These are phyloP conservation scores for Alternaria arborescens DNA, from an alignment of 2,329 filamentous ascomycete genomes.

Conservation along the genomic window DNA sequence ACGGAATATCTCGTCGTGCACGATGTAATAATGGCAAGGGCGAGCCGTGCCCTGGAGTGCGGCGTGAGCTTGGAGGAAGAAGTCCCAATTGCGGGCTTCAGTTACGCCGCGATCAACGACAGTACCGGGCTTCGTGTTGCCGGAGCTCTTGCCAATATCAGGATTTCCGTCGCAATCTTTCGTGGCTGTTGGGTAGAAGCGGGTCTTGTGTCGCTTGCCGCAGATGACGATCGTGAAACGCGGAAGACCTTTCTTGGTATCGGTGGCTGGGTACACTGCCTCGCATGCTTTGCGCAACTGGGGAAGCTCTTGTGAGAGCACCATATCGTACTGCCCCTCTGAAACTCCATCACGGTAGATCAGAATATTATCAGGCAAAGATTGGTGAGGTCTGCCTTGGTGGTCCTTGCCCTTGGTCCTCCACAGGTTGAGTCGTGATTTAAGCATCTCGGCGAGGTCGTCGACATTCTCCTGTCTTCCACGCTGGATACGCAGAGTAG, in stretches of 20 bases:
- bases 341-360: slow-evolving; percentile 90
- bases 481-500: slow-evolving; percentile 70
- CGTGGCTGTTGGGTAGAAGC: slow-evolving; percentile 74
- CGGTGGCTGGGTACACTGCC: slow-evolving; percentile 62
- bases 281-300: slow-evolving; percentile 70
- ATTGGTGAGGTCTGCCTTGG: slow-evolving; percentile 4
- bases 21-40: slow-evolving; percentile 80
- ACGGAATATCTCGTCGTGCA: slow-evolving; percentile 53
- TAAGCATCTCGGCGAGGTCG: slow-evolving; percentile 67
- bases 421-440: slow-evolving; percentile 72
- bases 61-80: slow-evolving; percentile 82
- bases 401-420: slow-evolving; percentile 30
- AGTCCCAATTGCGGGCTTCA: slow-evolving; percentile 71
- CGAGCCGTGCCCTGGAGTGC: slow-evolving; percentile 83
- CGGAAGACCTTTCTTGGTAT: slow-evolving; percentile 57
- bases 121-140: slow-evolving; percentile 76
- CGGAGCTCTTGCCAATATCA: slow-evolving; percentile 47
- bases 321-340: slow-evolving; percentile 78
- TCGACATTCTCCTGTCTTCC: slow-evolving; percentile 74
- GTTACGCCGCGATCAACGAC: slow-evolving; percentile 86
- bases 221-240: slow-evolving; percentile 76
- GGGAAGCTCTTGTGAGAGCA: slow-evolving; percentile 73
- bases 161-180: slow-evolving; percentile 35
- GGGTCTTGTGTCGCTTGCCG: slow-evolving; percentile 86
- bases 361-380: slow-evolving; percentile 76